These are phyloP conservation scores for Hanseniaspora lindneri DNA, from an alignment of 805 yeast species.

Conservation along the genomic window DNA sequence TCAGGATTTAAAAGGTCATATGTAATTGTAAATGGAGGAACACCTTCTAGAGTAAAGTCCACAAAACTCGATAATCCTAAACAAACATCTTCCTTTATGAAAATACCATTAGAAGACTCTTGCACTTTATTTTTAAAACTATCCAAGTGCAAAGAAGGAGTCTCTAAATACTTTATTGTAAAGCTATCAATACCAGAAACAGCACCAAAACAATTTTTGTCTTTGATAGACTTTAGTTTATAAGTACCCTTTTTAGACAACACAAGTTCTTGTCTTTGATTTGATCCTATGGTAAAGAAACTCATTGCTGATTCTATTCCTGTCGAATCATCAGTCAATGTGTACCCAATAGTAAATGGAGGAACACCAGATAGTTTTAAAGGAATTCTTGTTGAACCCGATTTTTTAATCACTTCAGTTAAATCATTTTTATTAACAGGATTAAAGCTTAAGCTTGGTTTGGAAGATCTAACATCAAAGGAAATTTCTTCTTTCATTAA, in stretches of 20 bases:
- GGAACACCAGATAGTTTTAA: conserved; percentile 45
- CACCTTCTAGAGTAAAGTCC: conserved; percentile 43
- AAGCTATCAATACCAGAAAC: conserved; percentile 31
- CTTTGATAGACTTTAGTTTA: conserved; percentile 35
- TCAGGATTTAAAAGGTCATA: conserved; percentile 52
- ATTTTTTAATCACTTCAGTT: conserved; percentile 43
- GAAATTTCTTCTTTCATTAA: conserved; percentile 50
- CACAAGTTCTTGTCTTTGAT: conserved; percentile 28
- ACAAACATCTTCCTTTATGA: conserved; percentile 35
- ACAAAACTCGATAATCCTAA: conserved; percentile 38
- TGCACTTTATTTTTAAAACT: conserved; percentile 18
- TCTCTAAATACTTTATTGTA: conserved; percentile 35
- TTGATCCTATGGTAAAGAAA: conserved; percentile 22
- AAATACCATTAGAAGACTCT: conserved; percentile 19
- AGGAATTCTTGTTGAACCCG: conserved; percentile 49
- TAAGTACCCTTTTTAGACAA: conserved; percentile 40
- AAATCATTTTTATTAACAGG: conserved; percentile 29
- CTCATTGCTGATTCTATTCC: conserved; percentile 13
- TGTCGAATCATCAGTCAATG: conserved; percentile 17
- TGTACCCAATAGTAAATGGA: conserved; percentile 36
- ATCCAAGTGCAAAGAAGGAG: conserved; percentile 31
- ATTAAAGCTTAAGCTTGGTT: conserved; percentile 47
- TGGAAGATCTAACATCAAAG: conserved; percentile 56
- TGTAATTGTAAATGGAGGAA: conserved; percentile 56
- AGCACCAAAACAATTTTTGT: conserved; percentile 42